These are phyloP conservation scores for Alternaria solani DNA, from an alignment of 2,329 filamentous ascomycete genomes.

Conservation along the genomic window DNA sequence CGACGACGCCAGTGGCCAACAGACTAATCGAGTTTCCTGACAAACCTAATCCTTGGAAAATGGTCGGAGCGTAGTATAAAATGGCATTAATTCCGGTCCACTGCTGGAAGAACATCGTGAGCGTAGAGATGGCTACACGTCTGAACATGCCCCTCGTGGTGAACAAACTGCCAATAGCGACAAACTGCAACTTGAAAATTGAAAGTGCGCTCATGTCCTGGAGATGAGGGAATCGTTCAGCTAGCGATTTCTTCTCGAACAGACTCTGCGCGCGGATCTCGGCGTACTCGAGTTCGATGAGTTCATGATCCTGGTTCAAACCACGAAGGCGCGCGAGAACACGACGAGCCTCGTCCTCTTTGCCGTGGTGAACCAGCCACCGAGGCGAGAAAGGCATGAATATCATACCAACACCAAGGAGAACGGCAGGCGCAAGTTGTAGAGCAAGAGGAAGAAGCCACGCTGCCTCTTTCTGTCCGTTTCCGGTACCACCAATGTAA, in stretches of 20 bases:
- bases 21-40: slow-evolving; percentile 61
- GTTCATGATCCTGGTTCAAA: slow-evolving; percentile 69
- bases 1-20: slow-evolving; percentile 74
- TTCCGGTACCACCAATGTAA: slow-evolving; percentile 64
- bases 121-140: slow-evolving; percentile 68
- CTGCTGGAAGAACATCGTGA: slow-evolving; percentile 53
- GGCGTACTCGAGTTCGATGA: slow-evolving; percentile 76
- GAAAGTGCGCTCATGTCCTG: slow-evolving; percentile 64
- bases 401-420: slow-evolving; percentile 74
- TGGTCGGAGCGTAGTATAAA: slow-evolving; percentile 59
- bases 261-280: slow-evolving; percentile 80
- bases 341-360: slow-evolving; percentile 70
- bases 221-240: slow-evolving; percentile 72
- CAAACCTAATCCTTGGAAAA: slow-evolving; percentile 59
- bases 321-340: slow-evolving; percentile 71
- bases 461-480: slow-evolving; percentile 69
- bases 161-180: slow-evolving; percentile 71
- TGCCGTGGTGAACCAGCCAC: slow-evolving; percentile 74
- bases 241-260: slow-evolving; percentile 76
- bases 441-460: slow-evolving; percentile 78
- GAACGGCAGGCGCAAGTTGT: slow-evolving; percentile 70
- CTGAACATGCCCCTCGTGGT: slow-evolving; percentile 70
- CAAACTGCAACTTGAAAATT: slow-evolving; percentile 67
- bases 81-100: slow-evolving; percentile 59
- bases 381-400: slow-evolving; percentile 83